Conservation (phyloP, 1,284 basidiomycete species). For the Ustilago vetiveriae region DNA sequence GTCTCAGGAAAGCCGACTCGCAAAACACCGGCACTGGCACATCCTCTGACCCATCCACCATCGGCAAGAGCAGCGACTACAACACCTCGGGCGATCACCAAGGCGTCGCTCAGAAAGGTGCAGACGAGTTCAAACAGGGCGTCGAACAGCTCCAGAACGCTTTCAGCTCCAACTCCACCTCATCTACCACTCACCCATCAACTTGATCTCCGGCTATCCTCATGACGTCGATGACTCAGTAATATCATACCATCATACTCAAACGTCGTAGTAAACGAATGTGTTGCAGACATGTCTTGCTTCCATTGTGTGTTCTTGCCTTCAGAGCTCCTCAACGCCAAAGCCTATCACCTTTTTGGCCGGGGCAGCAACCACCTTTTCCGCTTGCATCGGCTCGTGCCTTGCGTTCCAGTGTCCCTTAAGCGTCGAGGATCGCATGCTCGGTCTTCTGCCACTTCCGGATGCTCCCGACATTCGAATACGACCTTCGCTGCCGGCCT, state of each 20-base stretch:
- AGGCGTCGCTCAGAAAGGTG: constrained; percentile 26
- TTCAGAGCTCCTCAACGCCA: constrained; percentile 29
- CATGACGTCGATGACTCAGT: no score
- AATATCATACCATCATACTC: no score
- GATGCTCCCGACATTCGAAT: background rate
- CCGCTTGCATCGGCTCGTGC: constrained; percentile 11
- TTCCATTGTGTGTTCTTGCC: no score
- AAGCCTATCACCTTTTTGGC: constrained; percentile 35
- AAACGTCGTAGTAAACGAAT: no score
- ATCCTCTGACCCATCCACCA: constrained; percentile 2
- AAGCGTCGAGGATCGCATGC: constrained; percentile 36
- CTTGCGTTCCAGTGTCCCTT: constrained; percentile 31
- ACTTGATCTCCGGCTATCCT: background rate
- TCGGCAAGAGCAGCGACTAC: constrained; percentile 29
- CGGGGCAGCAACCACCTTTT: constrained; percentile 24
- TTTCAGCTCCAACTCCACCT: constrained; percentile 2
- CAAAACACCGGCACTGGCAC: background rate
- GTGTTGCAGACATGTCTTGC: no score
- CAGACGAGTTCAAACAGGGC: constrained; percentile 31
- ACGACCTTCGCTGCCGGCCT: background rate
- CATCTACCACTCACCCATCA: constrained; percentile 4
- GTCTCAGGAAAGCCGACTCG: constrained; percentile 15
- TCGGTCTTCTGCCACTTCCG: constrained; percentile 5
- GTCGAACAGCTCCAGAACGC: constrained; percentile 8
- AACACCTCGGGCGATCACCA: constrained; percentile 11